Evolutionary conservation across 805 yeast species (phyloP).

Genomic region (Candida chilensis): DNA sequence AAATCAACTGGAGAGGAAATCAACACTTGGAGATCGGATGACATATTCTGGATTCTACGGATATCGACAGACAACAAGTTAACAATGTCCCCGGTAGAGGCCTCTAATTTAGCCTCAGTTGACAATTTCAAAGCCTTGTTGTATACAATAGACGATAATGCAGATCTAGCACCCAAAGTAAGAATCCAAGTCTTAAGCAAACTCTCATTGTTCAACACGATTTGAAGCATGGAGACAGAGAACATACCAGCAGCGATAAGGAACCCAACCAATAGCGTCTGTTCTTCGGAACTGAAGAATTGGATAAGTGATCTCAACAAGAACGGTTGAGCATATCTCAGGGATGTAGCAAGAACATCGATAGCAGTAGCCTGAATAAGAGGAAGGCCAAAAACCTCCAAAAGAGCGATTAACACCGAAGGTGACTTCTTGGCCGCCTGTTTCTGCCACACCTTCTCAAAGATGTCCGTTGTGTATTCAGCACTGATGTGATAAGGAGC

Average conservation of each 20-base stretch:
- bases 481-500: neutral
- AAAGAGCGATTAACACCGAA: slow-evolving; percentile 19
- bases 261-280: slow-evolving; percentile 49
- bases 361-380: slow-evolving; percentile 20
- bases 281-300: slow-evolving; percentile 23
- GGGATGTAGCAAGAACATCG: slow-evolving; percentile 26
- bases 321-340: slow-evolving; percentile 45
- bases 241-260: slow-evolving; percentile 60
- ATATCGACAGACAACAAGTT: slow-evolving; percentile 77
- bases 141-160: slow-evolving; percentile 60
- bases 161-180: slow-evolving; percentile 56
- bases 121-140: slow-evolving; percentile 65
- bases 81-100: slow-evolving; percentile 72
- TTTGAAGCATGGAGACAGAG: slow-evolving; percentile 46
- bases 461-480: neutral
- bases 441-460: slow-evolving; percentile 1
- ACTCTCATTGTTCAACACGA: slow-evolving; percentile 62
- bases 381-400: slow-evolving; percentile 25
- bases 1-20: slow-evolving; percentile 54
- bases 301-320: slow-evolving; percentile 39
- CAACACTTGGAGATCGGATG: slow-evolving; percentile 43
- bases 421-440: slow-evolving; percentile 10
- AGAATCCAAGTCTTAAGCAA: slow-evolving; percentile 48
- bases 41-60: slow-evolving; percentile 48
- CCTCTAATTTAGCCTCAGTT: slow-evolving; percentile 47